Evolutionary conservation across 139 green algal genomes (phyloP).

Genomic region (Dunaliella primolecta): DNA sequence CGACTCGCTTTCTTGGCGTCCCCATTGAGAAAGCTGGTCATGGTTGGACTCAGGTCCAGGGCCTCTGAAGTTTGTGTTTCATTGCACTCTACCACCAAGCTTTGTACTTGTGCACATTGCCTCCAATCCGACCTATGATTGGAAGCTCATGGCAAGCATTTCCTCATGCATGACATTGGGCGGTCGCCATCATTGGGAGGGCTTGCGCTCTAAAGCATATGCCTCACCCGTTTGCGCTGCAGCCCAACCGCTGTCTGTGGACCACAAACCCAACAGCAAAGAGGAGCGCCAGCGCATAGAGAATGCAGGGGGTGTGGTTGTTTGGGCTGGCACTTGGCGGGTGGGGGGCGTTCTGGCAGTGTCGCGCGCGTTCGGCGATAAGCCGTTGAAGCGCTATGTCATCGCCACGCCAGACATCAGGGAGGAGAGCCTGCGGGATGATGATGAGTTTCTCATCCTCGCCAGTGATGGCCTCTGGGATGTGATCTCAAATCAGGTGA

Average conservation of each 20-base stretch:
- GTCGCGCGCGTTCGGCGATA: slow-evolving; percentile 91
- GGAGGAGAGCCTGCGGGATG: slow-evolving; percentile 60
- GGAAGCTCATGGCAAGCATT: too few relatives aligned
- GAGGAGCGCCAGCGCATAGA: slow-evolving; percentile 92
- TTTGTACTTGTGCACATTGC: too few relatives aligned
- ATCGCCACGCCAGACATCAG: slow-evolving; percentile 76
- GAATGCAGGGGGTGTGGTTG: slow-evolving; percentile 81
- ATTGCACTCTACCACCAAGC: too few relatives aligned
- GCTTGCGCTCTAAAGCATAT: too few relatives aligned
- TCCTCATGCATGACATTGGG: too few relatives aligned
- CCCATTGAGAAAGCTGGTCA: too few relatives aligned
- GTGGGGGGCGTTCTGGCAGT: slow-evolving; percentile 95
- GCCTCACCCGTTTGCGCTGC: not conserved
- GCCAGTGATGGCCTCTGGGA: slow-evolving; percentile 95
- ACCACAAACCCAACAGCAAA: slow-evolving; percentile 94
- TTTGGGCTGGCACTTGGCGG: slow-evolving; percentile 93
- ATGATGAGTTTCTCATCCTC: slow-evolving; percentile 79
- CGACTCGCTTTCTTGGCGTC: too few relatives aligned
- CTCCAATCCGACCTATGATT: too few relatives aligned
- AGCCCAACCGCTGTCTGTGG: slow-evolving; percentile 65
- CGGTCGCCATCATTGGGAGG: too few relatives aligned
- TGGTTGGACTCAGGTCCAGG: too few relatives aligned
- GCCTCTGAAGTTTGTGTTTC: too few relatives aligned
- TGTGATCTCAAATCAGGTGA: slow-evolving; percentile 74
- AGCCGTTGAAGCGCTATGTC: slow-evolving; percentile 86